Evolutionary conservation across 2,329 filamentous ascomycete genomes (phyloP).

Genomic region (Penicillium hordei): DNA sequence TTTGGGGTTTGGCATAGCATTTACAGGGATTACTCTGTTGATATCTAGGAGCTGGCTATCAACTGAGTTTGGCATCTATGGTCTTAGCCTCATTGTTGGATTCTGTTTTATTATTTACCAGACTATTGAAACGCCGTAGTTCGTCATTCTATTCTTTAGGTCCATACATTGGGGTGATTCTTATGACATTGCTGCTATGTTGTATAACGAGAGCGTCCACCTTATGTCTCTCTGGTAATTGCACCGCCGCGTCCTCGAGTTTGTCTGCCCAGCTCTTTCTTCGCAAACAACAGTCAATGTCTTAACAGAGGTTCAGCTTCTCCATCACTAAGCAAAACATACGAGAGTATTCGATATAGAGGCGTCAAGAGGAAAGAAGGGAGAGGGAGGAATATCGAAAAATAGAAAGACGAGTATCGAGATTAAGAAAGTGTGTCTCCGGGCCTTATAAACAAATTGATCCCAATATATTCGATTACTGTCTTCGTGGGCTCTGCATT

Average conservation of each 20-base stretch:
- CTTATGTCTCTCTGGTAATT: too few relatives aligned
- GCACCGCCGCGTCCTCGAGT: too few relatives aligned
- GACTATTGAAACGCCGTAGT: neutral
- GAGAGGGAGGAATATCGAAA: neutral
- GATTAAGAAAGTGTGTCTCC: neutral
- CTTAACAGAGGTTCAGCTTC: too few relatives aligned
- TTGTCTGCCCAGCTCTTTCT: too few relatives aligned
- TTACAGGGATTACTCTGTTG: neutral
- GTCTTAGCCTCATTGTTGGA: neutral
- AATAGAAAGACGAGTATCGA: neutral
- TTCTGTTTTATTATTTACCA: neutral
- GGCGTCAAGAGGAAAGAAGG: neutral
- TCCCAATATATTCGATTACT: neutral
- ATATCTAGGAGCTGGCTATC: neutral
- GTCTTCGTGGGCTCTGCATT: neutral
- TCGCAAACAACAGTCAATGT: too few relatives aligned
- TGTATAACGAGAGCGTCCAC: neutral
- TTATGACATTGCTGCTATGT: neutral
- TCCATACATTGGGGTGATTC: neutral
- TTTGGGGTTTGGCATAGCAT: slow-evolving; percentile 6
- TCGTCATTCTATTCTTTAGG: neutral
- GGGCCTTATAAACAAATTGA: neutral
- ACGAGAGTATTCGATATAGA: neutral
- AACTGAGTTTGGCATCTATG: neutral
- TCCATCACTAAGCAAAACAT: neutral